These are phyloP conservation scores for Microcyclosporella mali DNA, from an alignment of 2,329 filamentous ascomycete species.

Conservation along the genomic window DNA sequence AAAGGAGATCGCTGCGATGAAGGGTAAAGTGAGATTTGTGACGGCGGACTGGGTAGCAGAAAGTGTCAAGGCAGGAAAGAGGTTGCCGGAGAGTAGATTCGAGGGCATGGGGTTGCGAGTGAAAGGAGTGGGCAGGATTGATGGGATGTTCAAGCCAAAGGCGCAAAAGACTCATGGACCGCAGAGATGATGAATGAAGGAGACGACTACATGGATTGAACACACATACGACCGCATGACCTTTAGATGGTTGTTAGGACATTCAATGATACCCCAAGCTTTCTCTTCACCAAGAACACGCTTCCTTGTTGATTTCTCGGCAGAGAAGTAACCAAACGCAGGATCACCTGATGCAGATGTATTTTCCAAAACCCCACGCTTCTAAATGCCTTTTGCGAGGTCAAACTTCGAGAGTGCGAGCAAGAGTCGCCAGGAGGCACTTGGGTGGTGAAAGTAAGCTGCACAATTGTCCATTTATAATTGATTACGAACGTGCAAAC, in stretches of 20 bases:
- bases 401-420: too few relatives aligned
- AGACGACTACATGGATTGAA: not conserved
- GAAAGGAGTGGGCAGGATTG: slow-evolving; percentile 60
- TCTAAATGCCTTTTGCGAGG: too few relatives aligned
- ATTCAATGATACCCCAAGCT: slow-evolving; percentile 7
- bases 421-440: too few relatives aligned
- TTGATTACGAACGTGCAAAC: too few relatives aligned
- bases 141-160: slow-evolving; percentile 29
- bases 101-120: slow-evolving; percentile 56
- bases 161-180: too few relatives aligned
- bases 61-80: slow-evolving; percentile 67
- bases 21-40: slow-evolving; percentile 69
- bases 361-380: too few relatives aligned
- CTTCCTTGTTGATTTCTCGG: too few relatives aligned
- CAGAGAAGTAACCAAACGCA: too few relatives aligned
- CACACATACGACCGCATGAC: not conserved
- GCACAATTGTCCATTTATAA: too few relatives aligned
- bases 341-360: too few relatives aligned
- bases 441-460: too few relatives aligned
- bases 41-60: slow-evolving; percentile 81
- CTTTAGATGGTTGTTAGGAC: not conserved
- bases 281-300: not conserved
- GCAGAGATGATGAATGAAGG: not conserved
- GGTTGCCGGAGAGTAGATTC: slow-evolving; percentile 70
- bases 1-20: slow-evolving; percentile 63